Evolutionary conservation across 306 rosid genomes (phyloP).

Genomic region (Quercus ilex): DNA sequence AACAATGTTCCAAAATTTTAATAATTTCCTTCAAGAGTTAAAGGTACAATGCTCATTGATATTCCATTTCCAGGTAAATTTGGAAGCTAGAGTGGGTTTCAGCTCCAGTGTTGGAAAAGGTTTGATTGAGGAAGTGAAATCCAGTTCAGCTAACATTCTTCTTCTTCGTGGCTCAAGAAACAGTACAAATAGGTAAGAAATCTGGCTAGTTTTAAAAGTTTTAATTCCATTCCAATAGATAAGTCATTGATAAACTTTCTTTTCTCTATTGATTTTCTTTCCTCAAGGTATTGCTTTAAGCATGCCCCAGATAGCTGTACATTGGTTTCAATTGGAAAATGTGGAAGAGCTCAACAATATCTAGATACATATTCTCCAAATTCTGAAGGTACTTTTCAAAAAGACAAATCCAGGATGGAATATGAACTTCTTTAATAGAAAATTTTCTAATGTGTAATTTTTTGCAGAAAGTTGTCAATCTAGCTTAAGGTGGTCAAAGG

Average conservation of each 20-base stretch:
- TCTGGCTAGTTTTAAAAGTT: background rate
- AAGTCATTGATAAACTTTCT: background rate
- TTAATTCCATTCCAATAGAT: background rate
- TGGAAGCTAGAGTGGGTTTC: conserved; percentile 79
- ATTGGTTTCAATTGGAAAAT: conserved; percentile 51
- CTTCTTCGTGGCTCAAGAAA: conserved; percentile 68
- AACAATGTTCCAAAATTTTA: background rate
- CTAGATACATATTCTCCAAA: conserved; percentile 26
- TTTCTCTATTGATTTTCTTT: background rate
- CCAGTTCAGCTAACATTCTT: conserved; percentile 67
- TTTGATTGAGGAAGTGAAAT: conserved; percentile 62
- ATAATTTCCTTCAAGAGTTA: background rate
- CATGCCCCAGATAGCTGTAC: conserved; percentile 60
- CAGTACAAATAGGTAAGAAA: conserved; percentile 44
- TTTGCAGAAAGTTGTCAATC: conserved; percentile 30
- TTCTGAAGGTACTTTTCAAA: conserved; percentile 50
- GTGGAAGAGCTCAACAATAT: conserved; percentile 23
- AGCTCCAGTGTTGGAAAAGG: conserved; percentile 60
- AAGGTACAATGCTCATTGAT: conserved; percentile 8
- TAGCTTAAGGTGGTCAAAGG: conserved; percentile 27
- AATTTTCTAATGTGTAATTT: conserved; percentile 3
- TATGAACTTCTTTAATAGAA: background rate
- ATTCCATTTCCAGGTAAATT: conserved; percentile 56
- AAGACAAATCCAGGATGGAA: background rate
- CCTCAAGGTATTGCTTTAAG: conserved; percentile 62